phyloP scores from a whole-genome alignment of 169 alveolate species.

The Plasmodium ovale region DNA sequence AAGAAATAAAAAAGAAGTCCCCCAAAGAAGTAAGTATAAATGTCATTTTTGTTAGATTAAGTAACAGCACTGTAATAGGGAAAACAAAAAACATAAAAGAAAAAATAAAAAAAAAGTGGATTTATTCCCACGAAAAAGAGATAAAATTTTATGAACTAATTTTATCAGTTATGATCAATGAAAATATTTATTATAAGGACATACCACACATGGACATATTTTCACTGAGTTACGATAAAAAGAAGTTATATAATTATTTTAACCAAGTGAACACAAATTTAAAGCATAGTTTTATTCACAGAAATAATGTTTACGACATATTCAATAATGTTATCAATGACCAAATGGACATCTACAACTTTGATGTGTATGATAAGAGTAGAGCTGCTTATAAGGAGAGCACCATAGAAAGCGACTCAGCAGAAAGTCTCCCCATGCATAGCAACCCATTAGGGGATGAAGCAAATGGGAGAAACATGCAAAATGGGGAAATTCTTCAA shows the following conservation, averaged over 20 bases:
- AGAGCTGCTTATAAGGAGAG: not conserved
- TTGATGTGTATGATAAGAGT: slow-evolving; percentile 48
- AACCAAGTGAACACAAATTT: slow-evolving; percentile 45
- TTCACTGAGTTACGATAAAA: slow-evolving; percentile 44
- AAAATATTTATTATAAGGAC: slow-evolving; percentile 79
- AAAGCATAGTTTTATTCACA: slow-evolving; percentile 74
- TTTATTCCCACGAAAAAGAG: slow-evolving; percentile 85
- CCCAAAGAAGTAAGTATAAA: slow-evolving; percentile 76
- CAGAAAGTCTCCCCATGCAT: not conserved
- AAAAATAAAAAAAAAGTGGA: slow-evolving; percentile 78
- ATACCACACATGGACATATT: slow-evolving; percentile 81
- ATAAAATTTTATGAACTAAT: slow-evolving; percentile 83
- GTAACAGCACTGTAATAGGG: slow-evolving; percentile 83
- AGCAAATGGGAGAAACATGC: not conserved
- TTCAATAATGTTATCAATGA: slow-evolving; percentile 42
- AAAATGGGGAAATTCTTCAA: not conserved
- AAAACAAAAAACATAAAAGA: slow-evolving; percentile 79
- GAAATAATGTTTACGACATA: slow-evolving; percentile 70
- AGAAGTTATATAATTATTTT: slow-evolving; percentile 50
- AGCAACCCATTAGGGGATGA: not conserved
- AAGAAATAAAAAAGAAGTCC: slow-evolving; percentile 3
- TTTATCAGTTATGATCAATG: slow-evolving; percentile 80
- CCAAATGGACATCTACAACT: slow-evolving; percentile 56
- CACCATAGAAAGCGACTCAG: not conserved
- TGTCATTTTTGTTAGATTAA: slow-evolving; percentile 82